Percentiles rank a stretch among this genome's conserved stretches.
These are phyloP conservation scores for Diaporthe eres DNA, from an alignment of 2,329 filamentous ascomycete species.

Conservation along the genomic window DNA sequence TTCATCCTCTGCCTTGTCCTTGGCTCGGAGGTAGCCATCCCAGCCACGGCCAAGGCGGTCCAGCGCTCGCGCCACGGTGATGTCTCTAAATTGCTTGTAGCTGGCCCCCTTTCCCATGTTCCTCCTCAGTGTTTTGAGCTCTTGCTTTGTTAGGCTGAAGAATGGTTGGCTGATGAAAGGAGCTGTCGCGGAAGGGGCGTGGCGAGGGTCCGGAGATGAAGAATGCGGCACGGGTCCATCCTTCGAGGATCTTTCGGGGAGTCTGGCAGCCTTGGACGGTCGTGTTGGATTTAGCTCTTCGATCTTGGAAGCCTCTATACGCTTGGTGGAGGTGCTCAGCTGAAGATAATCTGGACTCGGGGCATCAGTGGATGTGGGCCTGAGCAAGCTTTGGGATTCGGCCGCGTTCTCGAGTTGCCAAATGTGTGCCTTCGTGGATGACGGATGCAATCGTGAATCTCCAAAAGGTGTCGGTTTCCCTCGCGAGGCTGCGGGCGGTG, in stretches of 20 bases:
- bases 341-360: neutral
- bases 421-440: neutral
- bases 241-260: neutral
- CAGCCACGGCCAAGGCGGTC: conserved; percentile 24
- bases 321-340: neutral
- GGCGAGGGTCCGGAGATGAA: neutral
- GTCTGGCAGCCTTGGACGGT: neutral
- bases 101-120: neutral
- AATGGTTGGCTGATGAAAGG: neutral
- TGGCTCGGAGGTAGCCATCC: conserved; percentile 11
- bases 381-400: neutral
- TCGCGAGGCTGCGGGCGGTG: neutral
- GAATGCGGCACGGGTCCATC: neutral
- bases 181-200: neutral
- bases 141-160: conserved; percentile 16
- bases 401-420: neutral
- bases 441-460: neutral
- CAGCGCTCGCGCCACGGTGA: neutral
- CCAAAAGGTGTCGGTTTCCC: neutral
- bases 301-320: neutral
- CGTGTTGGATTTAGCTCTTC: neutral
- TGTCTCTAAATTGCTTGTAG: neutral
- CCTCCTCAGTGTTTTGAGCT: conserved; percentile 13
- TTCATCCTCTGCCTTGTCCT: neutral
- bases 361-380: neutral